These are phyloP conservation scores for Lepraria neglecta DNA, from an alignment of 495 filamentous ascomycete genomes.

Conservation along the genomic window DNA sequence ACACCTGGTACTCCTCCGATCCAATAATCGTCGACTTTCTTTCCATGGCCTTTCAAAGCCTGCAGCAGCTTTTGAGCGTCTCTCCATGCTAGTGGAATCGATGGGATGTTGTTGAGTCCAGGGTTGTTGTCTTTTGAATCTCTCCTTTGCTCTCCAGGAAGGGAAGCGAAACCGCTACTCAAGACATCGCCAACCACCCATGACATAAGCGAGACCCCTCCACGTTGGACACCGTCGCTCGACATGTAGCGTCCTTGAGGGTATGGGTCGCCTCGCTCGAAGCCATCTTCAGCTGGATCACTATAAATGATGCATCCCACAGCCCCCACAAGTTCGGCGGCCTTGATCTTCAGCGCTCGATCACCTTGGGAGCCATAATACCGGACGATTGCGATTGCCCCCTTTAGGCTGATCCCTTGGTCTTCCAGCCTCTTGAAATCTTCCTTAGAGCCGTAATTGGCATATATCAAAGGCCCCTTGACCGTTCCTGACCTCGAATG, in stretches of 20 bases:
- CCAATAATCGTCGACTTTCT: slow-evolving; percentile 66
- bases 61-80: slow-evolving; percentile 78
- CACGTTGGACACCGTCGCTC: slow-evolving; percentile 72
- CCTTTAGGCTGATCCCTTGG: slow-evolving; percentile 63
- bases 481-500: slow-evolving; percentile 84
- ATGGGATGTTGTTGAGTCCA: slow-evolving; percentile 76
- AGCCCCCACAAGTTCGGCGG: slow-evolving; percentile 77
- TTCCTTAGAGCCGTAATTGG: slow-evolving; percentile 78
- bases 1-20: slow-evolving; percentile 65
- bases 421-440: slow-evolving; percentile 72
- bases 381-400: slow-evolving; percentile 76
- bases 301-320: slow-evolving; percentile 87
- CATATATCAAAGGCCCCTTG: slow-evolving; percentile 88
- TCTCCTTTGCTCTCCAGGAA: slow-evolving; percentile 53
- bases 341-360: slow-evolving; percentile 76
- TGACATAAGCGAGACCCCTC: slow-evolving; percentile 73
- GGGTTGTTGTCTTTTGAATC: slow-evolving; percentile 62
- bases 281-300: slow-evolving; percentile 77
- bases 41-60: slow-evolving; percentile 69
- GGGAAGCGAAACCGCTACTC: slow-evolving; percentile 79
- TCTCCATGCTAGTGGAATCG: slow-evolving; percentile 76
- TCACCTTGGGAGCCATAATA: slow-evolving; percentile 70
- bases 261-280: slow-evolving; percentile 57
- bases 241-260: slow-evolving; percentile 75
- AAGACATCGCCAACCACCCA: slow-evolving; percentile 83